These are phyloP conservation scores for Vanrija pseudolonga DNA, from an alignment of 1,284 basidiomycete genomes.

Conservation along the genomic window DNA sequence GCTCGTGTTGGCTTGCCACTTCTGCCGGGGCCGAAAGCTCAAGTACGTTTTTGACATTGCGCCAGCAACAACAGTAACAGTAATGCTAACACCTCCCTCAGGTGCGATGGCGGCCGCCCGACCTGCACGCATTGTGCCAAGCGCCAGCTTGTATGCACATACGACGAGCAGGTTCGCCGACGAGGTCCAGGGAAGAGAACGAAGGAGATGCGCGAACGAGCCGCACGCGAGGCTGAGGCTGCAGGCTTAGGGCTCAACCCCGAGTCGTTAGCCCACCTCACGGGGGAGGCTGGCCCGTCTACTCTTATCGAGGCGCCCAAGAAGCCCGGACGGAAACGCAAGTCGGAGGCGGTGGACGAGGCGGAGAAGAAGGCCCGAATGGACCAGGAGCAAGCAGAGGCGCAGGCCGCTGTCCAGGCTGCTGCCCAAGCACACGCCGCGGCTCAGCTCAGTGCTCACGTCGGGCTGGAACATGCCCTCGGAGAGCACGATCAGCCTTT, in stretches of 20 bases:
- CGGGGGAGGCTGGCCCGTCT: conserved; percentile 6
- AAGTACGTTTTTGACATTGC: conserved; percentile 37
- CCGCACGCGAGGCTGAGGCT: conserved; percentile 35
- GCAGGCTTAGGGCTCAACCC: conserved; percentile 21
- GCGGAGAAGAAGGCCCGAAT: conserved; percentile 14
- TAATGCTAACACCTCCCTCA: background rate
- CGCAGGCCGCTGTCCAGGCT: conserved; percentile 10
- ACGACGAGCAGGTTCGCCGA: conserved; percentile 48
- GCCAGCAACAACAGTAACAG: background rate
- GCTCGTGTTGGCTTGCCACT: conserved; percentile 49
- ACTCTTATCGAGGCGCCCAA: conserved; percentile 7
- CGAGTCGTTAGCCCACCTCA: conserved; percentile 11
- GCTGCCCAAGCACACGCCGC: conserved; percentile 11
- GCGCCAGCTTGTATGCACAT: conserved; percentile 42
- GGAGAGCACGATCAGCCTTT: background rate
- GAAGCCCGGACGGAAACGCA: conserved; percentile 17
- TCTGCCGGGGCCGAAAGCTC: conserved; percentile 49
- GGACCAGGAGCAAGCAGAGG: conserved; percentile 11
- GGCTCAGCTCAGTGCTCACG: conserved; percentile 7
- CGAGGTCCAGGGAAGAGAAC: conserved; percentile 52
- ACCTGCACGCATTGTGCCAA: conserved; percentile 37
- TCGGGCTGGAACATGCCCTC: background rate
- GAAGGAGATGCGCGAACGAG: conserved; percentile 44
- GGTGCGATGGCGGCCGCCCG: conserved; percentile 37
- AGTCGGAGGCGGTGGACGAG: conserved; percentile 14